Evolutionary conservation across 75 land plant genomes (phyloP).

Genomic region (Pinus albicaulis): DNA sequence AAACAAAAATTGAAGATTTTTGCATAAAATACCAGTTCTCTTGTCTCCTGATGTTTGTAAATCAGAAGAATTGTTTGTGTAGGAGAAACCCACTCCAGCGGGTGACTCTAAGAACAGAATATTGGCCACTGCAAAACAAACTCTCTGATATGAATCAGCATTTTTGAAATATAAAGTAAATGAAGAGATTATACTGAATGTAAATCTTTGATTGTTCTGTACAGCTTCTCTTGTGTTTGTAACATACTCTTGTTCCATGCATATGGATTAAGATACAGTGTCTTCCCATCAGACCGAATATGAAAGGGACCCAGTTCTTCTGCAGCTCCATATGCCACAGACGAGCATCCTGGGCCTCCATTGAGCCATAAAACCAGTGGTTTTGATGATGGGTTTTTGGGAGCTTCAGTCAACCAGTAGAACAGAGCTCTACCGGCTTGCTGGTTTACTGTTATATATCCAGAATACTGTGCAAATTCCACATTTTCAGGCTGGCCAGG

Average conservation of each 20-base stretch:
- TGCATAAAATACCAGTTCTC: neutral
- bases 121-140: conserved; percentile 11
- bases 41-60: neutral
- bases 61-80: conserved; percentile 9
- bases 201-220: too few species aligned
- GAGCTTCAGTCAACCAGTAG: conserved; percentile 68
- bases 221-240: neutral
- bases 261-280: conserved; percentile 57
- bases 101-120: conserved; percentile 13
- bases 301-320: conserved; percentile 84
- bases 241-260: conserved; percentile 72
- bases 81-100: conserved; percentile 12
- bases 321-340: conserved; percentile 81
- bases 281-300: conserved; percentile 58
- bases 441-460: conserved; percentile 66
- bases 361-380: conserved; percentile 92
- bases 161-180: neutral
- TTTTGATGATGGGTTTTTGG: conserved; percentile 13
- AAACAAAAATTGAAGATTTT: neutral
- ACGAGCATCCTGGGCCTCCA: conserved; percentile 97
- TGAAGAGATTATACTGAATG: neutral
- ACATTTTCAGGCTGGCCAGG: conserved; percentile 65
- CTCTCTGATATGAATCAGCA: neutral
- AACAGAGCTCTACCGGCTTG: conserved; percentile 66
- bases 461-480: conserved; percentile 59